Percentiles rank a stretch among this genome's conserved stretches.
Conservation (phyloP, 352 stramenopile species). For the Pythium aristosporum region DNA sequence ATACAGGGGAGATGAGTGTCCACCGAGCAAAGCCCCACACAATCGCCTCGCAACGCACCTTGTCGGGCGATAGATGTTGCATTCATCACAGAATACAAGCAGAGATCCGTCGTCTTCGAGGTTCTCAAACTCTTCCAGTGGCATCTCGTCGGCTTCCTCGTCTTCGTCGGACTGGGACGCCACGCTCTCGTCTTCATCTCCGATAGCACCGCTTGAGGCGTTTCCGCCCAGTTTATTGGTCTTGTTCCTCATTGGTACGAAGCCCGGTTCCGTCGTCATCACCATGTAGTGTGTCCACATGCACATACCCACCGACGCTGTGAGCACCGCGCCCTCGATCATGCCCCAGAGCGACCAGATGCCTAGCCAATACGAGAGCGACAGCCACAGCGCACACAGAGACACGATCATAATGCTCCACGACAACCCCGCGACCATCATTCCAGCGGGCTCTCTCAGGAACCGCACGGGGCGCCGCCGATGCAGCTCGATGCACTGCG, state of each 20-base stretch:
- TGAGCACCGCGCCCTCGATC: conserved; percentile 46
- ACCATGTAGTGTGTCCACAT: conserved; percentile 69
- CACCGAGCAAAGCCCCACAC: background rate
- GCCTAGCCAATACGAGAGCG: conserved; percentile 58
- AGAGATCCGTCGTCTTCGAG: conserved; percentile 74
- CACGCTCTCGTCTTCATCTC: conserved; percentile 21
- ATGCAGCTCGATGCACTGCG: conserved; percentile 14
- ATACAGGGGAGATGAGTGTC: conserved; percentile 7
- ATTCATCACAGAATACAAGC: conserved; percentile 80
- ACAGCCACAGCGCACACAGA: conserved; percentile 44
- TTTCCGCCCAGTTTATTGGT: background rate
- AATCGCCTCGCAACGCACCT: conserved; percentile 35
- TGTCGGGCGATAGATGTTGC: conserved; percentile 69
- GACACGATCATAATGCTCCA: conserved; percentile 50
- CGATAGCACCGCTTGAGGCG: background rate
- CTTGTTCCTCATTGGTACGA: conserved; percentile 37
- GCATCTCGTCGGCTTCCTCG: conserved; percentile 62
- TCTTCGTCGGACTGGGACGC: conserved; percentile 26
- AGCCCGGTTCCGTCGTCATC: conserved; percentile 79
- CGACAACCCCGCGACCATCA: conserved; percentile 64
- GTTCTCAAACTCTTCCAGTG: conserved; percentile 61
- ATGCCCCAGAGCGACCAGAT: conserved; percentile 47
- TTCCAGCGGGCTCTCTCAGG: conserved; percentile 58
- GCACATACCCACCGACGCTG: conserved; percentile 61
- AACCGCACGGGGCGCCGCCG: conserved; percentile 40